Evolutionary conservation across 805 yeast species (phyloP).

Genomic region (Lipomyces sp.): DNA sequence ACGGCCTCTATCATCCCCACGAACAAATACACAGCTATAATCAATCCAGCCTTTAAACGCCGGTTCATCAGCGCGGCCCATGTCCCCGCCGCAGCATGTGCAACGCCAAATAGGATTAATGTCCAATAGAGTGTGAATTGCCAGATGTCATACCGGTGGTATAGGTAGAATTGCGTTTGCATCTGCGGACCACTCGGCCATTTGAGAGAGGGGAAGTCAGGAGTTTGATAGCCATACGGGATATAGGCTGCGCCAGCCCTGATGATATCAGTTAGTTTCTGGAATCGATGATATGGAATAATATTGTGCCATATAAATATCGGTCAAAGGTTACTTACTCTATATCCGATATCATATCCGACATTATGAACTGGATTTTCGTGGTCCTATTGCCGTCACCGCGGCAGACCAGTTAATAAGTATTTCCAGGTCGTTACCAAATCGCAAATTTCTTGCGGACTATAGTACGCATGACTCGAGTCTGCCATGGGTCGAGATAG

Average conservation of each 20-base stretch:
- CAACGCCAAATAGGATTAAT: conserved; percentile 64
- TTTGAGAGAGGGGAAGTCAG: conserved; percentile 77
- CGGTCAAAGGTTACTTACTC: background rate
- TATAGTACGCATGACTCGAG: background rate
- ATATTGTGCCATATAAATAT: background rate
- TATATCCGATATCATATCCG: background rate
- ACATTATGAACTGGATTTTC: background rate
- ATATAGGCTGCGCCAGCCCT: conserved; percentile 42
- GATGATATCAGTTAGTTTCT: background rate
- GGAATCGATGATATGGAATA: background rate
- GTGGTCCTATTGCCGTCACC: background rate
- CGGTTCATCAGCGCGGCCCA: conserved; percentile 61
- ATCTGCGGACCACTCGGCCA: conserved; percentile 62
- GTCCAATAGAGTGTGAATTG: conserved; percentile 82
- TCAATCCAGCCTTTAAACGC: conserved; percentile 50
- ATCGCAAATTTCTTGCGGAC: background rate
- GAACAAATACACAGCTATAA: conserved; percentile 54
- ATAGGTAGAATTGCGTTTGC: conserved; percentile 53
- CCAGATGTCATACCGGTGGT: conserved; percentile 77
- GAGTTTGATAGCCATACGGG: conserved; percentile 82
- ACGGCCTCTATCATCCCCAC: conserved; percentile 70
- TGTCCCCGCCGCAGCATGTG: conserved; percentile 68
- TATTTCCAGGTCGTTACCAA: background rate
- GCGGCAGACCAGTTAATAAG: background rate
- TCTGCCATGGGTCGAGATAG: background rate